Percentiles rank a stretch among this genome's conserved stretches.
Evolutionary conservation across 345 rosid species (phyloP).

Genomic region (Barbarea vulgaris): DNA sequence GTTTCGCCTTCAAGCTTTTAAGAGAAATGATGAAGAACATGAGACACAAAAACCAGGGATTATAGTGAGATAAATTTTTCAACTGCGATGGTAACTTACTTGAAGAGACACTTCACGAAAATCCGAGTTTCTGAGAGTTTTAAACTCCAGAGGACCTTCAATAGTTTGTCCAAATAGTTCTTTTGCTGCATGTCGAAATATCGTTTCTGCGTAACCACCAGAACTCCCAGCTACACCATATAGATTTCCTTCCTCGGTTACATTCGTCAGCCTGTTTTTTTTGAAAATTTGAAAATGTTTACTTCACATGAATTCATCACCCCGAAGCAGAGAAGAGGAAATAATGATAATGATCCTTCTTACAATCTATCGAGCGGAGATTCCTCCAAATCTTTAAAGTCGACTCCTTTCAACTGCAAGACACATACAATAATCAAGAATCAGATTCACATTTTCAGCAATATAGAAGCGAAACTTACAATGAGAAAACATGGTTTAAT

Average conservation of each 20-base stretch:
- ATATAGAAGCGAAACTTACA: not conserved
- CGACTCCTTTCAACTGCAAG: slow-evolving; percentile 72
- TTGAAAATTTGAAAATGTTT: not conserved
- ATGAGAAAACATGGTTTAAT: not conserved
- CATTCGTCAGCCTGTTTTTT: slow-evolving; percentile 75
- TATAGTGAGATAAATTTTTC: not conserved
- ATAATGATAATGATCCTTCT: slow-evolving; percentile 37
- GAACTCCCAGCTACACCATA: slow-evolving; percentile 93
- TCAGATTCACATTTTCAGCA: not conserved
- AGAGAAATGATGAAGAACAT: slow-evolving; percentile 20
- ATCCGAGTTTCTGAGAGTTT: slow-evolving; percentile 77
- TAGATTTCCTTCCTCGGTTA: slow-evolving; percentile 70
- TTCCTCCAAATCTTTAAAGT: slow-evolving; percentile 69
- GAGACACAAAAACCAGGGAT: slow-evolving; percentile 1
- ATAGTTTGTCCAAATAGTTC: slow-evolving; percentile 67
- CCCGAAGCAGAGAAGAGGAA: not conserved
- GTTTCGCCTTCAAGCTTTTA: slow-evolving; percentile 78
- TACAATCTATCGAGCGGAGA: slow-evolving; percentile 77
- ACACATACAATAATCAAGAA: slow-evolving; percentile 13
- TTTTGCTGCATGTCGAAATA: slow-evolving; percentile 72
- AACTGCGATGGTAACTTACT: slow-evolving; percentile 49
- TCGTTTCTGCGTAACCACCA: slow-evolving; percentile 90
- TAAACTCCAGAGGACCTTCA: slow-evolving; percentile 63
- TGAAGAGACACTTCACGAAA: slow-evolving; percentile 78
- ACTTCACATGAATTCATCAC: slow-evolving; percentile 18